A percentile compares a stretch with the other conserved stretches of the same genome.
phyloP scores from a whole-genome alignment of 371 early-diverging fungal species.

The Haplosporangium sp. region DNA sequence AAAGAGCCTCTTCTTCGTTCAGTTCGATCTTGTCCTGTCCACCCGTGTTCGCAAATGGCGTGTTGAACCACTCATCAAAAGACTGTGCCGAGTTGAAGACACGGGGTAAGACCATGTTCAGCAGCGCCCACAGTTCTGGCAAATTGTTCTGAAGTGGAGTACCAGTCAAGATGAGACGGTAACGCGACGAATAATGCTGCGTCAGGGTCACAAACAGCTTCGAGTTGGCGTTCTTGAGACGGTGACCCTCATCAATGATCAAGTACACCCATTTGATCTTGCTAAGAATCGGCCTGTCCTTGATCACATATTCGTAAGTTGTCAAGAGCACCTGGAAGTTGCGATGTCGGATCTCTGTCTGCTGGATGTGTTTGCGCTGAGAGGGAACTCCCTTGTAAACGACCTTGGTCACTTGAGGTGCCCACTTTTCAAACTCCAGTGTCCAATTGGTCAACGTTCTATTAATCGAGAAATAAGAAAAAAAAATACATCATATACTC shows the following conservation, averaged over 20 bases:
- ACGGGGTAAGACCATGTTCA: conserved; percentile 97
- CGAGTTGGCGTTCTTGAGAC: conserved; percentile 96
- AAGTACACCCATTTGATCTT: conserved; percentile 95
- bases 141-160: conserved; percentile 99
- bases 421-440: conserved; percentile 98
- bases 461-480: neutral
- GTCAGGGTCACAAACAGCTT: conserved; percentile 88
- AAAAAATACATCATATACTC: too few species aligned
- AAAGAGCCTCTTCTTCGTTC: conserved; percentile 97
- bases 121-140: conserved; percentile 97
- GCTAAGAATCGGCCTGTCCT: conserved; percentile 85
- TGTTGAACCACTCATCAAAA: conserved; percentile 99
- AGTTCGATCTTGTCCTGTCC: conserved; percentile 90
- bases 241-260: conserved; percentile 99
- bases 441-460: conserved; percentile 97
- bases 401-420: conserved; percentile 89
- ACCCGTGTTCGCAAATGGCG: conserved; percentile 90
- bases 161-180: conserved; percentile 98
- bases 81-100: conserved; percentile 95
- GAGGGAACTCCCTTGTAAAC: conserved; percentile 92
- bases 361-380: conserved; percentile 79
- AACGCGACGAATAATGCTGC: conserved; percentile 87
- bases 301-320: conserved; percentile 98
- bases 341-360: conserved; percentile 76
- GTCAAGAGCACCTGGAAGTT: conserved; percentile 97